Percentiles rank a stretch among this genome's conserved stretches.
These are phyloP conservation scores for Ceratobasidium sp. DNA, from an alignment of 1,284 basidiomycete species.

Conservation along the genomic window DNA sequence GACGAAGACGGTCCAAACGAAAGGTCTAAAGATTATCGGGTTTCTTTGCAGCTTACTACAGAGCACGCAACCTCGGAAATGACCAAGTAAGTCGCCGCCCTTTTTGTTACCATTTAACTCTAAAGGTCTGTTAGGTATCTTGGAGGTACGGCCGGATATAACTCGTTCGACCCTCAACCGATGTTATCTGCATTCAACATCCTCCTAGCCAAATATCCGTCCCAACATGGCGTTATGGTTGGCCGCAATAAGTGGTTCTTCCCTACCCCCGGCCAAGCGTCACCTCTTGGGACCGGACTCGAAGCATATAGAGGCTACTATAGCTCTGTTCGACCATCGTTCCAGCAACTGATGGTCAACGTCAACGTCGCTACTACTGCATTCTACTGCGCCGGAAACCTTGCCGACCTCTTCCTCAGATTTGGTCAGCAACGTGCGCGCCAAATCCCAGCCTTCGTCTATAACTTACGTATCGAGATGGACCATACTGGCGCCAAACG, in stretches of 20 bases:
- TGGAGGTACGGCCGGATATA: constrained; percentile 65
- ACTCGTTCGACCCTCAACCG: constrained; percentile 74
- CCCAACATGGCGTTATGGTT: constrained; percentile 73
- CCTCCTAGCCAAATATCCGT: constrained; percentile 73
- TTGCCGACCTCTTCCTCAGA: constrained; percentile 68
- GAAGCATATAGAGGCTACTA: constrained; percentile 81
- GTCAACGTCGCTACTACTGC: constrained; percentile 83
- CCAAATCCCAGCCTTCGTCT: constrained; percentile 66
- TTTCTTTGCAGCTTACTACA: constrained; percentile 71
- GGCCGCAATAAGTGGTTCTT: constrained; percentile 84
- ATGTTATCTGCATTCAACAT: constrained; percentile 80
- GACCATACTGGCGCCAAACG: constrained; percentile 64
- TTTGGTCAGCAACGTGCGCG: constrained; percentile 67
- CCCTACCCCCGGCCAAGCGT: constrained; percentile 64
- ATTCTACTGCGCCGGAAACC: constrained; percentile 75
- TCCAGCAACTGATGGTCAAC: constrained; percentile 81
- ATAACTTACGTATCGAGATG: constrained; percentile 70
- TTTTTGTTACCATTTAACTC: constrained; percentile 44
- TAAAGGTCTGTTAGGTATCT: constrained; percentile 64
- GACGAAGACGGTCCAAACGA: constrained; percentile 57
- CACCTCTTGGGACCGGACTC: constrained; percentile 59
- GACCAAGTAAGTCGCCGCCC: constrained; percentile 62
- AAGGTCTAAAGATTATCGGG: constrained; percentile 69
- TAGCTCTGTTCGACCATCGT: constrained; percentile 77
- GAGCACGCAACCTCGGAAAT: constrained; percentile 72